Evolutionary conservation across 257 asterid species (phyloP).

Genomic region (Ballota nigra): DNA sequence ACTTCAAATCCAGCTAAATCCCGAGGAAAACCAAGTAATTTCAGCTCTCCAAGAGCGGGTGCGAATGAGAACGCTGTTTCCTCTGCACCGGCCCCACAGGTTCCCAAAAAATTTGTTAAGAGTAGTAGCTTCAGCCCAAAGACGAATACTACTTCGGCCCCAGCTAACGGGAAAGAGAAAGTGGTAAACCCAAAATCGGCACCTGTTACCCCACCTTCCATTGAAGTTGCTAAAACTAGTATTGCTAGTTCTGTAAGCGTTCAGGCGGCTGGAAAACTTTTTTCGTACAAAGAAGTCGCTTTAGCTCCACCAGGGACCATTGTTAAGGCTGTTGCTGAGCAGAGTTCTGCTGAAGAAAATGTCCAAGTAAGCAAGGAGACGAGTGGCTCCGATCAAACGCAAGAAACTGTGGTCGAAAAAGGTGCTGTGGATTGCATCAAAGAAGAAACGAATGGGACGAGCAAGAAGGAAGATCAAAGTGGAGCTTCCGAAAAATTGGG

Average conservation of each 20-base stretch:
- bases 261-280: constrained; percentile 72
- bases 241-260: constrained; percentile 53
- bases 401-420: constrained; percentile 30
- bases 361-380: constrained; percentile 28
- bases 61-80: constrained; percentile 46
- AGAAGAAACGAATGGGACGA: constrained; percentile 31
- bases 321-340: constrained; percentile 67
- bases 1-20: constrained; percentile 46
- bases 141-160: constrained; percentile 32
- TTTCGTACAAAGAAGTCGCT: constrained; percentile 91
- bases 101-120: constrained; percentile 45
- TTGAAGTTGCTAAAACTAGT: constrained; percentile 51
- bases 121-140: constrained; percentile 63
- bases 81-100: constrained; percentile 39
- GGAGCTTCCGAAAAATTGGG: constrained; percentile 32
- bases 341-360: constrained; percentile 37
- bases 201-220: constrained; percentile 57
- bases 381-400: constrained; percentile 26
- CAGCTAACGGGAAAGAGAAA: constrained; percentile 42
- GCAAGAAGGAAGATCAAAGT: constrained; percentile 31
- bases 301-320: constrained; percentile 88
- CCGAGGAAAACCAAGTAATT: constrained; percentile 51
- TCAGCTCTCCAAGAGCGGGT: constrained; percentile 51
- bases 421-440: constrained; percentile 11
- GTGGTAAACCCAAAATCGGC: constrained; percentile 46